Evolutionary conservation across 73 alveolate genomes (phyloP).

Genomic region (Symbiodinium natans): DNA sequence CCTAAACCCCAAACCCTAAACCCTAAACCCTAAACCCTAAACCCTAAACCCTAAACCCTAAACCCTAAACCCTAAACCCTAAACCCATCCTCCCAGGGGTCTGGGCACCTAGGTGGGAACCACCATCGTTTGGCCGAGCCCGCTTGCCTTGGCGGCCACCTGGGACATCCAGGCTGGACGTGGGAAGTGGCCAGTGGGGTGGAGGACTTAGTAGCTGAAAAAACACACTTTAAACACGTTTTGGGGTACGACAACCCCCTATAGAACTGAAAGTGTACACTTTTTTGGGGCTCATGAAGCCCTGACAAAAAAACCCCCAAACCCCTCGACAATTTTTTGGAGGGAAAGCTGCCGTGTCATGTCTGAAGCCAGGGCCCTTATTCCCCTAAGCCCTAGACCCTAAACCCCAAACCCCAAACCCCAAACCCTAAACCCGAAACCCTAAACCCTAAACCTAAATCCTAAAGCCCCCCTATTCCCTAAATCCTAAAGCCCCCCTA

Average conservation of each 20-base stretch:
- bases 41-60: background rate
- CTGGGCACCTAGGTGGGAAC: constrained; percentile 22
- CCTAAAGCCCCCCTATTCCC: background rate
- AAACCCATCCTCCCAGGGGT: background rate
- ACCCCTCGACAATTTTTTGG: no score
- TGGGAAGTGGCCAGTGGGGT: no score
- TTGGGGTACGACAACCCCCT: no score
- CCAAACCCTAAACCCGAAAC: background rate
- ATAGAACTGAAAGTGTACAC: no score
- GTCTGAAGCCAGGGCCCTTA: no score
- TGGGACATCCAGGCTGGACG: constrained; percentile 47
- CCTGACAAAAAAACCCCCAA: background rate
- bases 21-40: background rate
- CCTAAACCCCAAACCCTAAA: background rate
- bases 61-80: background rate
- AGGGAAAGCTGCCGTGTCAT: no score
- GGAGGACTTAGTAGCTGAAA: no score
- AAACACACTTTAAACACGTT: no score
- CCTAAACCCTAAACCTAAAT: background rate
- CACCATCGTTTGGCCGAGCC: constrained; percentile 33
- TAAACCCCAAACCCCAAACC: background rate
- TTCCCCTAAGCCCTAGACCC: background rate
- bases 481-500: no score
- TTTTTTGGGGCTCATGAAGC: no score
- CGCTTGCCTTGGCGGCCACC: constrained; percentile 45